A percentile compares a stretch with the other conserved stretches of the same genome.
Evolutionary conservation across 495 filamentous ascomycete species (phyloP).

Genomic region (Clohesyomyces aquaticus): DNA sequence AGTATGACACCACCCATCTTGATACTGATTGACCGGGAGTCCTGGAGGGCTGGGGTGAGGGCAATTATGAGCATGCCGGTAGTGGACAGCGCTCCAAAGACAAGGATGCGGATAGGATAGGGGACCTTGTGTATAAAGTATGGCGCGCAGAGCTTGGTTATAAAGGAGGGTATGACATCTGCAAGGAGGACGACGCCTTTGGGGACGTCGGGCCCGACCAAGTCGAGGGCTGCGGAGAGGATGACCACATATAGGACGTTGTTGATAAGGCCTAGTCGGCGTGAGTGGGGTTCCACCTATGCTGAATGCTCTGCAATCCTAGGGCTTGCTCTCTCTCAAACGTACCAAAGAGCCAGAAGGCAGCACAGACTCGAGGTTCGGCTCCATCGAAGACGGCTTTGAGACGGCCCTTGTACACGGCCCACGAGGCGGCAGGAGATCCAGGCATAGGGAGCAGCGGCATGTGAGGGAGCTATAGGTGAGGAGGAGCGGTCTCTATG

Average conservation of each 20-base stretch:
- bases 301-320: not conserved
- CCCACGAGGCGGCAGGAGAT: constrained; percentile 74
- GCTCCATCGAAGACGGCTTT: constrained; percentile 64
- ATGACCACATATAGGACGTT: constrained; percentile 98
- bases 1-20: constrained; percentile 86
- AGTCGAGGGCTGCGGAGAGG: constrained; percentile 91
- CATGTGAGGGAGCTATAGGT: constrained; percentile 12
- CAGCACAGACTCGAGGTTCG: constrained; percentile 71
- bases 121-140: constrained; percentile 90
- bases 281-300: constrained; percentile 7
- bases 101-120: constrained; percentile 72
- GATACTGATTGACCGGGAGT: constrained; percentile 63
- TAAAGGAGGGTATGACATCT: constrained; percentile 86
- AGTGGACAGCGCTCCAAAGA: constrained; percentile 72
- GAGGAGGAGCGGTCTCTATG: not conserved
- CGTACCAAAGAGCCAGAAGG: constrained; percentile 93
- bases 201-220: constrained; percentile 81
- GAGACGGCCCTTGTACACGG: constrained; percentile 67
- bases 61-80: constrained; percentile 89
- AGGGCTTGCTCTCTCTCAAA: constrained; percentile 8
- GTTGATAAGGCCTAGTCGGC: constrained; percentile 78
- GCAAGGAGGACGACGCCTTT: constrained; percentile 92
- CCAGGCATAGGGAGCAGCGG: constrained; percentile 70
- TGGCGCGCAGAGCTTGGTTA: constrained; percentile 83
- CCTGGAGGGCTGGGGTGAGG: constrained; percentile 65